These are phyloP conservation scores for Talaromyces albobiverticillius DNA, from an alignment of 2,329 filamentous ascomycete species.

Conservation along the genomic window DNA sequence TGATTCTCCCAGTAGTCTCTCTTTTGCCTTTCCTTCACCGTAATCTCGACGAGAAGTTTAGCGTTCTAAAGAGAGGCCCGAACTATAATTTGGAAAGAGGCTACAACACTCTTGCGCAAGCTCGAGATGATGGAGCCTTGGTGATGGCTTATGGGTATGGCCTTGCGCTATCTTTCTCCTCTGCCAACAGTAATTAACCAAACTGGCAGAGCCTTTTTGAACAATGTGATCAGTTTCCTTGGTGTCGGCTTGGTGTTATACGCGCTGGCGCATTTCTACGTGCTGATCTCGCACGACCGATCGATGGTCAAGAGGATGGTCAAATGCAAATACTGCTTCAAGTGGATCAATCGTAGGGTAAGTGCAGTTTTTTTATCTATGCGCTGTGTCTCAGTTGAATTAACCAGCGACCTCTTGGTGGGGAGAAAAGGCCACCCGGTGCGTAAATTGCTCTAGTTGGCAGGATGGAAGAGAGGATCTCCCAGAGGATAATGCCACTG, in stretches of 20 bases:
- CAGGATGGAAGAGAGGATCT: constrained; percentile 43
- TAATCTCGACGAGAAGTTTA: constrained; percentile 73
- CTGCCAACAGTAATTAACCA: background rate
- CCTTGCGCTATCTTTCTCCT: constrained; percentile 20
- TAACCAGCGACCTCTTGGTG: background rate
- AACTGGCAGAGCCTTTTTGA: constrained; percentile 10
- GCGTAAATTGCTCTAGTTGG: constrained; percentile 10
- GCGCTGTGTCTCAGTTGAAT: background rate
- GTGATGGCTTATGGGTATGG: constrained; percentile 66
- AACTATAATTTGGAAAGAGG: constrained; percentile 50
- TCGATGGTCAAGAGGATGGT: constrained; percentile 15
- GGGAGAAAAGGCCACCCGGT: constrained; percentile 8
- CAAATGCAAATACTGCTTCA: constrained; percentile 14
- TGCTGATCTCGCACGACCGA: constrained; percentile 12
- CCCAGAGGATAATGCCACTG: constrained; percentile 32
- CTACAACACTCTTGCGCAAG: constrained; percentile 69
- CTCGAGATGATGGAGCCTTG: constrained; percentile 67
- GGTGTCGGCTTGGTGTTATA: constrained; percentile 12
- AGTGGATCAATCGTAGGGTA: constrained; percentile 13
- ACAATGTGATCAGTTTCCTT: constrained; percentile 10
- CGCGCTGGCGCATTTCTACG: constrained; percentile 10
- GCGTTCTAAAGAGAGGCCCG: constrained; percentile 59
- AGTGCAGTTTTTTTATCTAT: background rate
- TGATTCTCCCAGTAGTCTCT: constrained; percentile 67
- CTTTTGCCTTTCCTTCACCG: constrained; percentile 66